Percentiles rank a stretch among this genome's conserved stretches.
Conservation (phyloP, 345 rosid genomes). For the Noccaea caerulescens region DNA sequence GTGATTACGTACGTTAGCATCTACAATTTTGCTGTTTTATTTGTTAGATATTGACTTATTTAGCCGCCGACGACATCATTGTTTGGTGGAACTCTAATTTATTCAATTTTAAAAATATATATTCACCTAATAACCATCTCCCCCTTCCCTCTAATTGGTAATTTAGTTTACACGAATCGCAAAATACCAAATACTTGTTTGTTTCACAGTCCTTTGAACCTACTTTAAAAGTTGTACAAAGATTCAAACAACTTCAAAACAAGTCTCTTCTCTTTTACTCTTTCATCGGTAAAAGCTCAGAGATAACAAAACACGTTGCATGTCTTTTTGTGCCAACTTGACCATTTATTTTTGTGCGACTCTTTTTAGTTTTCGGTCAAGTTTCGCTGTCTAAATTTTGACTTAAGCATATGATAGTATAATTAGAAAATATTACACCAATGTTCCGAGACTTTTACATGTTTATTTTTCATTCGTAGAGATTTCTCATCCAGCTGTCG, state of each 20-base stretch:
- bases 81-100: constrained; percentile 7
- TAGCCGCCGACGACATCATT: constrained; percentile 19
- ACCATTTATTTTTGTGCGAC: neutral
- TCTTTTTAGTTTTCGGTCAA: neutral
- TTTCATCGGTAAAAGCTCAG: too few species aligned
- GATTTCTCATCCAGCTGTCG: too few species aligned
- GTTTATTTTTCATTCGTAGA: neutral
- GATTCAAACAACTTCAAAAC: too few species aligned
- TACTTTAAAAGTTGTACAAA: too few species aligned
- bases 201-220: too few species aligned
- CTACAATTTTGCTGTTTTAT: constrained; percentile 1
- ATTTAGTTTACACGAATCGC: too few species aligned
- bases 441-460: neutral
- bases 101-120: too few species aligned
- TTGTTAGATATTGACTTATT: constrained; percentile 12
- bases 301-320: neutral
- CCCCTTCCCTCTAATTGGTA: too few species aligned
- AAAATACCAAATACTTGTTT: too few species aligned
- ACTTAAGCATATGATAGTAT: neutral
- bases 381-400: neutral
- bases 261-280: neutral
- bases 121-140: too few species aligned
- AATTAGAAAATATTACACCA: neutral
- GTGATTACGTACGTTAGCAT: constrained; percentile 36
- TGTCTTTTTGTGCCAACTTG: neutral